These are phyloP conservation scores for Oehlia diaphana DNA, from an alignment of 192 early-diverging fungal genomes.

Conservation along the genomic window DNA sequence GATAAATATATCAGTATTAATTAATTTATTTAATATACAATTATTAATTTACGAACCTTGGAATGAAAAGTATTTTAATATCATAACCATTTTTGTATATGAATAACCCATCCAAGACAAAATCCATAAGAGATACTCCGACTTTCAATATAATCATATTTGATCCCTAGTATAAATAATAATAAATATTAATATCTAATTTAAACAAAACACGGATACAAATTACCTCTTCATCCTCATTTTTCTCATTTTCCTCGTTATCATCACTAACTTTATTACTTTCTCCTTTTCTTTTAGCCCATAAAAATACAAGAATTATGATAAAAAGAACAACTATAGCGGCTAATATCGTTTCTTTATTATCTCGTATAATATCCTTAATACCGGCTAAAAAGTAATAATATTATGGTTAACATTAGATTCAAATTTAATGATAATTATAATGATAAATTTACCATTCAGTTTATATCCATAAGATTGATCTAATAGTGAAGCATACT, in stretches of 20 bases:
- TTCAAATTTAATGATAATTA: not conserved
- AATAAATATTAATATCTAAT: not conserved
- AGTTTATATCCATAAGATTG: not conserved
- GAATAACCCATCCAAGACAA: not conserved
- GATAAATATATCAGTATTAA: not conserved
- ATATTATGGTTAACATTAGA: not conserved
- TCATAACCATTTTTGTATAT: not conserved
- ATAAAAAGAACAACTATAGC: not conserved
- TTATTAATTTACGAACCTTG: not conserved
- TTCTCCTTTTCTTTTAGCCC: not conserved
- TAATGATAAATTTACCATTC: not conserved
- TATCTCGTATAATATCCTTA: not conserved
- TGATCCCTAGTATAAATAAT: not conserved
- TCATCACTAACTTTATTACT: no score
- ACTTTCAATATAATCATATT: not conserved
- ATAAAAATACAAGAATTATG: not conserved
- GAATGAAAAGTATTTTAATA: not conserved
- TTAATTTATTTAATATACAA: not conserved
- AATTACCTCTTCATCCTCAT: not conserved
- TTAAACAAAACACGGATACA: not conserved
- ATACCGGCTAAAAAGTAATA: not conserved
- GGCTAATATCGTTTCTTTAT: not conserved
- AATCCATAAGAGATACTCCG: not conserved
- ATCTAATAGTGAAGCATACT: not conserved
- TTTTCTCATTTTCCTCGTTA: not conserved